Percentiles rank a stretch among this genome's conserved stretches.
Evolutionary conservation across 2,329 filamentous ascomycete genomes (phyloP).

Genomic region (Pseudogymnoascus sp.): DNA sequence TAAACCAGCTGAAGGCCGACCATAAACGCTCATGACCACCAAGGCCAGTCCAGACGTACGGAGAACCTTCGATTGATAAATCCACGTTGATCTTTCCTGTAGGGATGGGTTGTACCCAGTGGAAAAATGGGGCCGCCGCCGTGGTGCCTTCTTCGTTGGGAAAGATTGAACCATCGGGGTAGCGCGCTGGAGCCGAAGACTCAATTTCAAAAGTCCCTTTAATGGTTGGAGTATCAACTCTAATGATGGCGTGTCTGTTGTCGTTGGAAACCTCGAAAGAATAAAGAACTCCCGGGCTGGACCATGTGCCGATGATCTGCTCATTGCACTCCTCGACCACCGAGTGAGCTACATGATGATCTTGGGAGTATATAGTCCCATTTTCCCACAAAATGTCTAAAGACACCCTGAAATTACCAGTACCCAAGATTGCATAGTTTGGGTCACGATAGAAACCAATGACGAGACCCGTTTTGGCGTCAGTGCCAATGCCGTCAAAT

Average conservation of each 20-base stretch:
- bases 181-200: slow-evolving; percentile 16
- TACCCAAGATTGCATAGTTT: slow-evolving; percentile 25
- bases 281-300: not conserved
- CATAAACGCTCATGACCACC: slow-evolving; percentile 24
- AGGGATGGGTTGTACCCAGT: slow-evolving; percentile 21
- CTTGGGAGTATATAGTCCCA: slow-evolving; percentile 20
- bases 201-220: slow-evolving; percentile 17
- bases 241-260: not conserved
- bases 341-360: slow-evolving; percentile 23
- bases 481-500: slow-evolving; percentile 25
- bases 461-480: slow-evolving; percentile 21
- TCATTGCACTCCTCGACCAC: slow-evolving; percentile 20
- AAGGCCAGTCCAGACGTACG: slow-evolving; percentile 16
- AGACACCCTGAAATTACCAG: slow-evolving; percentile 25
- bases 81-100: slow-evolving; percentile 16
- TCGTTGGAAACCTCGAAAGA: not conserved
- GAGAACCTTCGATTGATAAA: slow-evolving; percentile 14
- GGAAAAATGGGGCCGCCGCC: slow-evolving; percentile 17
- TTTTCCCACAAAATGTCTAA: slow-evolving; percentile 22
- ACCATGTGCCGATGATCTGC: not conserved
- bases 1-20: slow-evolving; percentile 20
- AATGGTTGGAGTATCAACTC: not conserved
- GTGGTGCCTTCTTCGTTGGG: slow-evolving; percentile 6
- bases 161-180: slow-evolving; percentile 15
- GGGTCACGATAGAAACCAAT: slow-evolving; percentile 29